Evolutionary conservation across 495 filamentous ascomycete species (phyloP), one percentile per base, ranked within the genome.

Genomic region (Neurospora sp.): DNA sequence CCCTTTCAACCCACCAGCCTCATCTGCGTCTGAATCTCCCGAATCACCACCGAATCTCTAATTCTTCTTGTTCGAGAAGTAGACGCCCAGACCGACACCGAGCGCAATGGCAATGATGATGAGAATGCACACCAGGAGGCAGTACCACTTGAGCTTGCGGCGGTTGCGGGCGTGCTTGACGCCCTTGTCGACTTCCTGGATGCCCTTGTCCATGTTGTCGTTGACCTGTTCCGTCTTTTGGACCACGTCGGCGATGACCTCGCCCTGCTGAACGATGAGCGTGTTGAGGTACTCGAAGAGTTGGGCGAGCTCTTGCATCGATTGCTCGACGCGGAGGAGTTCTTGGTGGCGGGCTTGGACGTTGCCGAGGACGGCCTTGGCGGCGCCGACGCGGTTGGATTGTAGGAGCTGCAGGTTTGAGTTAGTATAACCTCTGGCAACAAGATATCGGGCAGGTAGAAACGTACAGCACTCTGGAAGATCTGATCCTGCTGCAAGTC

Each of bases 311-410:
- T 93, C 89, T 72, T 82, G 81, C 70, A 93, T 84, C 5, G 89
- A 91, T 71, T 82, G 81, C 79, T 92, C 90, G 77, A 93, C 93
- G 77, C 87, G 88, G 77, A 89, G 85, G 72, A 93, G 89, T 80
- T 93, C 91, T 74, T 90, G 89, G 81, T 93, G 91, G 69, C 91
- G 90, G n/a, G 90, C 91, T 73, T 89, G 89, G 22, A 93, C 91
- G 61, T 88, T 88, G 74, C 89, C 89, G 61, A 92, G 89, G 14
- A 91, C 89, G 5, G 87, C 87, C 3, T 84, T 84, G 48, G 91
- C 90, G 78, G 89, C 87, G 68, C 88, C 90, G 59, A 86, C 85
- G 74, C 90, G 89, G 85, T 91, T 92, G 76, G 85, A 86, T 74
- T 89, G 53, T 66, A 66, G 88, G 76, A 93, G 89, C 90, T 93